phyloP scores from a whole-genome alignment of 2,329 filamentous ascomycete genomes.

The Talaromyces rugulosus region DNA sequence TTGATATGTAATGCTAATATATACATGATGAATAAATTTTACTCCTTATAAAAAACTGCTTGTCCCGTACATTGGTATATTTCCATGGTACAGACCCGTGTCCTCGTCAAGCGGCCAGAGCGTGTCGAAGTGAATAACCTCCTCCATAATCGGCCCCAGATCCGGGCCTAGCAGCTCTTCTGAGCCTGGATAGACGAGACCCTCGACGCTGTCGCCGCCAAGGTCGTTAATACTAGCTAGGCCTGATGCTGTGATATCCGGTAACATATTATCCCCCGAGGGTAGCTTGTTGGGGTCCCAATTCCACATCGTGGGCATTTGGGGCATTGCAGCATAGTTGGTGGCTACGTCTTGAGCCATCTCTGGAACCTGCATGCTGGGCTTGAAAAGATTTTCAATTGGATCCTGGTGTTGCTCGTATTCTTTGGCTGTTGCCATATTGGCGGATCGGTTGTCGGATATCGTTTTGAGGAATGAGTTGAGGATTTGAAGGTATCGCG shows the following conservation, averaged over 20 bases:
- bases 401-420: slow-evolving; percentile 10
- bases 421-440: slow-evolving; percentile 4
- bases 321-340: not conserved
- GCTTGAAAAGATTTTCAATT: slow-evolving; percentile 13
- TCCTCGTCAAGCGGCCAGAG: slow-evolving; percentile 16
- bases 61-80: slow-evolving; percentile 16
- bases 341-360: not conserved
- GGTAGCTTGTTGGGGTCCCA: slow-evolving; percentile 7
- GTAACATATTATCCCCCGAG: slow-evolving; percentile 1
- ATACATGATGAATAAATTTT: not conserved
- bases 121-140: slow-evolving; percentile 16
- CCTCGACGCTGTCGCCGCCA: slow-evolving; percentile 14
- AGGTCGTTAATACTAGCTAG: not conserved
- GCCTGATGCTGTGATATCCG: not conserved
- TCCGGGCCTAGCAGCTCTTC: slow-evolving; percentile 14
- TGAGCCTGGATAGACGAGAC: slow-evolving; percentile 13
- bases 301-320: slow-evolving; percentile 11
- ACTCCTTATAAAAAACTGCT: slow-evolving; percentile 11
- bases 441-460: slow-evolving; percentile 10
- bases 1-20: not conserved
- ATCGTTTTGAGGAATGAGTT: slow-evolving; percentile 42
- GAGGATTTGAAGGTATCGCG: slow-evolving; percentile 49
- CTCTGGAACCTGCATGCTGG: not conserved
- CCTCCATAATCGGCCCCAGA: slow-evolving; percentile 12
- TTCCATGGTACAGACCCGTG: slow-evolving; percentile 12